Conservation (phyloP, 2,329 filamentous ascomycete genomes). For the Sarocladium brachiariae region DNA sequence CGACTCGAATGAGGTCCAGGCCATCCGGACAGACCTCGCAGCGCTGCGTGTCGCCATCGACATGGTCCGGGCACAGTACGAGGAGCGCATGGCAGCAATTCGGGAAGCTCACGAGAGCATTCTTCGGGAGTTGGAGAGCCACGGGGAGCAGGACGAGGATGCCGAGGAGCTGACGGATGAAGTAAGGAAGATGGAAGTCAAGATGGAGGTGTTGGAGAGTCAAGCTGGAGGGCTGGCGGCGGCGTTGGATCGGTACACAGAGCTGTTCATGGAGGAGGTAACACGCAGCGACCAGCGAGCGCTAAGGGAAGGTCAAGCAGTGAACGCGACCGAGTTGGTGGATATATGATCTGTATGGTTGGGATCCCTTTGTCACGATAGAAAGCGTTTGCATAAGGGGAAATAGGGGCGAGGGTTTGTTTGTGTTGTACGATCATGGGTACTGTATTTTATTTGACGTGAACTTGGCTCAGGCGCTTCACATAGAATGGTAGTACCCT, state of each 20-base stretch:
- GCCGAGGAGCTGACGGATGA: neutral
- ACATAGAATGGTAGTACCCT: no score
- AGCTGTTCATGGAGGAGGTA: constrained; percentile 2
- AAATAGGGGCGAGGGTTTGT: no score
- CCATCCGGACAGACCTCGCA: constrained; percentile 4
- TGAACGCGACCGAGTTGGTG: no score
- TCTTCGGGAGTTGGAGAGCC: neutral
- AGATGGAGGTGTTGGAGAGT: constrained; percentile 9
- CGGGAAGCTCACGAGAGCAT: constrained; percentile 2
- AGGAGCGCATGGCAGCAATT: constrained; percentile 3
- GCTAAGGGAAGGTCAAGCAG: no score
- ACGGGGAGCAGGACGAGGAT: neutral
- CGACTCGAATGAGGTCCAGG: constrained; percentile 2
- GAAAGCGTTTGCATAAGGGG: no score
- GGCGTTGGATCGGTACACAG: constrained; percentile 5
- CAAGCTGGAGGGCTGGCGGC: constrained; percentile 1
- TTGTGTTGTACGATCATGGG: no score
- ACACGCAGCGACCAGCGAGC: neutral
- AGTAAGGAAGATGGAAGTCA: constrained; percentile 9
- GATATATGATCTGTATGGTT: no score
- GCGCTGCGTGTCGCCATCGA: constrained; percentile 1
- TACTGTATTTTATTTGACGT: no score
- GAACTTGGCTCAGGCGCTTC: no score
- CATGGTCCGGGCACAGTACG: constrained; percentile 3
- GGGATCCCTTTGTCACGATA: no score